Evolutionary conservation across 2,329 filamentous ascomycete genomes (phyloP), one percentile per base, ranked within the genome.

Genomic region (Diaporthe sp.): DNA sequence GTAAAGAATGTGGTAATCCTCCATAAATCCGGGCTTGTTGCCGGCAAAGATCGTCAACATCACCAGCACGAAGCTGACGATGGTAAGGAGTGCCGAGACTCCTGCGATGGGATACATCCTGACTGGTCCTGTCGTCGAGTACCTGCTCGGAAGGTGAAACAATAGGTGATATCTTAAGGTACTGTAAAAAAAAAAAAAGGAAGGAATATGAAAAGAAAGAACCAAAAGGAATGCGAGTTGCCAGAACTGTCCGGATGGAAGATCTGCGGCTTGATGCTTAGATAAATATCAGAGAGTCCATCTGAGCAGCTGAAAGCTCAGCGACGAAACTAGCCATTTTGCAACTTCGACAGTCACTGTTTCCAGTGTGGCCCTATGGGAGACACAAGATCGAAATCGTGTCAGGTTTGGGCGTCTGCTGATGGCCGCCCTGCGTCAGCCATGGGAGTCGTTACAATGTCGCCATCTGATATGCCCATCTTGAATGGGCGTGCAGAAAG

Each of bases 11-110:
- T 85, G 82, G 73, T 82, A 84, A 15, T 83, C 81, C 47, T 85
- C 83, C 75, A 85, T 77, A 42, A 81, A 81, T 30, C 81, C 78
- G 8, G 81, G 79, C 10, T 81, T 82, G 25, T 82, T 82, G 56
- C 84, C 84, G 44, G 84, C 83, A 72, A 85, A 81, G 22, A 85
- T 80, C 17, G 80, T 79, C 30, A 85, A 73, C 72, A 85, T 80
- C 32, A 80, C 77, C 42, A 85, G 78, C 51, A 84, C 79, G 75
- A 85, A 84, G 70, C 79, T 81, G 30, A 79, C 79, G 9, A 83
- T 76, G 6, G 83, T 81, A 30, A 84, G 76, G 25, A 83, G 70
- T n/a, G 82, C 76, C 15, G 83, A 81, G 35, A 84, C 47, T 55
- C 65, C 72, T 74, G 70, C 56, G 35, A 72, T 47, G 61, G 73